Evolutionary conservation across 148 eudicot species (phyloP), one percentile per base, ranked within the genome.

Genomic region (Vaccinium corymbosum): DNA sequence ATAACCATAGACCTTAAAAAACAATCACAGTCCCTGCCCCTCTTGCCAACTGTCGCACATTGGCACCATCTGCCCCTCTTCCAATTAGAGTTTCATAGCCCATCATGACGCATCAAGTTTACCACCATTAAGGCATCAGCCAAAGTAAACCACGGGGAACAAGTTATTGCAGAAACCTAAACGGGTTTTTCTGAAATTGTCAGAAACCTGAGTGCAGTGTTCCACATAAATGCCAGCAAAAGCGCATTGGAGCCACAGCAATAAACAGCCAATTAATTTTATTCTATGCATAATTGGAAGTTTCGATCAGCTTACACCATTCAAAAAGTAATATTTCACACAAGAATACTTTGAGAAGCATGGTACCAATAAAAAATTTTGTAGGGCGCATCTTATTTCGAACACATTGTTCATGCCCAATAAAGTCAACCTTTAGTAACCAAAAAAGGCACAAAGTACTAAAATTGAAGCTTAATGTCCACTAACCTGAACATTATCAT

Each of bases 401-500:
- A 57, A 35, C 38, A 80, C n/a, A 38, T 42, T 46, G 50, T 80
- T 80, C n/a, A 62, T 80, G 82, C 70, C 11, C 46, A 6, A 53
- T 11, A 12, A 20, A 55, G 22, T 51, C 42, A 81, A 5, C 22
- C 72, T 59, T 42, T 1, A 0, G 20, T 22, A 22, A 50, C 13
- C 73, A 68, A 10, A 35, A 20, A 59, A n/a, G 2, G 13, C 29
- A 7, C 49, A 72, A 68, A 35, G 13, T 42, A 48, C 3, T 13
- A 8, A 83, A 62, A 27, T 74, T 14, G 15, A 9, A 73, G 29
- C 25, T 32, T 52, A 68, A 29, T 68, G 42, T 13, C 15, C 8
- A 6, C 35, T 85, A 85, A 97, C 98, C 98, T 94, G 98, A 84
- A 94, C 93, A 90, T 97, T 94, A 87, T 94, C 99, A 78, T 97